These are phyloP conservation scores for Apiospora pterosperma DNA, from an alignment of 2,329 filamentous ascomycete species.

Conservation along the genomic window DNA sequence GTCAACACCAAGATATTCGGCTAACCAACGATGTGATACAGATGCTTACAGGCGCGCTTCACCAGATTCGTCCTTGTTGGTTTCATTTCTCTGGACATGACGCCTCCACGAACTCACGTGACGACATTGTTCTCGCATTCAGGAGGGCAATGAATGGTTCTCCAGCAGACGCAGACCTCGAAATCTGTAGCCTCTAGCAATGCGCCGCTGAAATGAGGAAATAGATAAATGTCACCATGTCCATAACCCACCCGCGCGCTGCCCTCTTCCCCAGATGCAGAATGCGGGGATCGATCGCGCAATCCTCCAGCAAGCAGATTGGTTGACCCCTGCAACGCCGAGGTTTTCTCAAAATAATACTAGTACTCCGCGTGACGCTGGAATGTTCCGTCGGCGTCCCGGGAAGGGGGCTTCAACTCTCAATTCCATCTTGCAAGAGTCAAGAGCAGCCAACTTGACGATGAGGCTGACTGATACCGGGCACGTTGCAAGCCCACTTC, in stretches of 20 bases:
- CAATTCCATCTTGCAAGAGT: too few relatives aligned
- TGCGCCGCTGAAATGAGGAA: background rate
- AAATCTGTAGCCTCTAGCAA: too few relatives aligned
- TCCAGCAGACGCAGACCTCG: too few relatives aligned
- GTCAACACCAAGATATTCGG: background rate
- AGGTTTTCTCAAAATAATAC: background rate
- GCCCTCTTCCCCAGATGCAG: background rate
- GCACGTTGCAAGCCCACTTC: background rate
- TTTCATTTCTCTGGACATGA: constrained; percentile 5
- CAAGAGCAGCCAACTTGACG: background rate
- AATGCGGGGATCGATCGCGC: background rate
- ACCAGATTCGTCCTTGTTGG: constrained; percentile 9
- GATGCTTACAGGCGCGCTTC: constrained; percentile 9
- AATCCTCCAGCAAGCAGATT: background rate
- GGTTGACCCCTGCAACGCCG: background rate
- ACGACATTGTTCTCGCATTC: background rate
- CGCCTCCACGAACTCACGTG: background rate
- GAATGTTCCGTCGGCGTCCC: background rate
- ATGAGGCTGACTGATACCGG: background rate
- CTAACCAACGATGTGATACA: background rate
- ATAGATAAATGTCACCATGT: background rate
- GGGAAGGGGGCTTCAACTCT: too few relatives aligned
- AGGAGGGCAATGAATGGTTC: background rate
- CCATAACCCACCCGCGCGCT: background rate
- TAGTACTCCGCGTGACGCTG: background rate